These are phyloP conservation scores for Astraeus odoratus DNA, from an alignment of 768 basidiomycete species.

Conservation along the genomic window DNA sequence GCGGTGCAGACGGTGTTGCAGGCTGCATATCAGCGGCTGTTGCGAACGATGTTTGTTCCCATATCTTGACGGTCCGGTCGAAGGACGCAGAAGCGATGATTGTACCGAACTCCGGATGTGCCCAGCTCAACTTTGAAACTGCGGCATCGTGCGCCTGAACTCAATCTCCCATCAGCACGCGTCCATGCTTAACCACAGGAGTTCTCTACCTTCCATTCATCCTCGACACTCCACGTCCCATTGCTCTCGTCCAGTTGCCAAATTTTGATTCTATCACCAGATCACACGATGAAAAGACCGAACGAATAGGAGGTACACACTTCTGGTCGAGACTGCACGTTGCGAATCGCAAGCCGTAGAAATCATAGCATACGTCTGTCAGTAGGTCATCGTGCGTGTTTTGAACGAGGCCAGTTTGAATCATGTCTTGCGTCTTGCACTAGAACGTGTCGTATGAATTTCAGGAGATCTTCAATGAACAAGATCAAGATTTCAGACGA, in stretches of 20 bases:
- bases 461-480: no score
- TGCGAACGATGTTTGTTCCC: conserved; percentile 57
- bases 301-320: conserved; percentile 30
- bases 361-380: conserved; percentile 85
- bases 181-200: conserved; percentile 1
- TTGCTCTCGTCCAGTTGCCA: conserved; percentile 72
- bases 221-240: conserved; percentile 71
- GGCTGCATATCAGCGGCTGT: conserved; percentile 22
- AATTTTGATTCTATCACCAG: conserved; percentile 58
- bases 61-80: conserved; percentile 88
- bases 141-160: conserved; percentile 93
- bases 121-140: conserved; percentile 79
- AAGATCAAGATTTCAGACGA: no score
- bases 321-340: conserved; percentile 81
- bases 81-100: conserved; percentile 84
- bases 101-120: conserved; percentile 87
- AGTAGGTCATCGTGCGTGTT: conserved; percentile 76
- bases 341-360: conserved; percentile 77
- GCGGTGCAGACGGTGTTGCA: conserved; percentile 17
- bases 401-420: conserved; percentile 73
- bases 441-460: neutral
- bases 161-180: conserved; percentile 1
- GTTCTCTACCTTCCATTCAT: conserved; percentile 81
- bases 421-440: conserved; percentile 35
- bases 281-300: conserved; percentile 7